These are phyloP conservation scores for Nidularia pulvinata DNA, from an alignment of 768 basidiomycete species.

Conservation along the genomic window DNA sequence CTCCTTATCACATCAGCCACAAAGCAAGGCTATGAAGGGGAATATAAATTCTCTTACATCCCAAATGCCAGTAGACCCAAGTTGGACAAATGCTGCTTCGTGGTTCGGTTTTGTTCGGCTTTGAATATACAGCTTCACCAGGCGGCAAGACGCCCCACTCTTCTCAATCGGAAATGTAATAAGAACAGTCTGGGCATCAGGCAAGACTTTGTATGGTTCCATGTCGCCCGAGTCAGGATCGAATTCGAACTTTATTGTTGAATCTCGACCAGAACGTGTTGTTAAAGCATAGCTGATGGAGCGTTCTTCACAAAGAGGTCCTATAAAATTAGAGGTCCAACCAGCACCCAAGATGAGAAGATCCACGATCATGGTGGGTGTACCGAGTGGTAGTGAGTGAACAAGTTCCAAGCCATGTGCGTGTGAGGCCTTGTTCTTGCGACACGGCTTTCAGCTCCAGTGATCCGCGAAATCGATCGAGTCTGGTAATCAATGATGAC, in stretches of 20 bases:
- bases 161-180: conserved; percentile 56
- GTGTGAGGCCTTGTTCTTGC: too few species aligned
- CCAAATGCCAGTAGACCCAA: conserved; percentile 65
- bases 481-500: too few species aligned
- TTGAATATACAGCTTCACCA: conserved; percentile 43
- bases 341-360: conserved; percentile 67
- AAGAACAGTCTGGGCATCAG: conserved; percentile 52
- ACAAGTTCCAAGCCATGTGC: neutral
- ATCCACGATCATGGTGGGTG: neutral
- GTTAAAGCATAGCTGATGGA: conserved; percentile 48
- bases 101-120: conserved; percentile 20
- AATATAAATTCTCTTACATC: conserved; percentile 36
- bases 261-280: conserved; percentile 46
- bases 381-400: neutral
- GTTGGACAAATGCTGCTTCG: conserved; percentile 49
- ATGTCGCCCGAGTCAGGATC: conserved; percentile 45
- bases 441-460: too few species aligned
- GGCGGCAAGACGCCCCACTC: conserved; percentile 40
- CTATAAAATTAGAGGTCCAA: conserved; percentile 64
- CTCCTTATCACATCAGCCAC: conserved; percentile 5
- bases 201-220: conserved; percentile 43
- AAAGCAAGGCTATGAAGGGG: neutral
- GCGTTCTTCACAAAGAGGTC: conserved; percentile 44
- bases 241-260: conserved; percentile 55
- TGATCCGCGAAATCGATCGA: too few species aligned